Percentiles rank a stretch among this genome's conserved stretches.
phyloP scores from a whole-genome alignment of 495 filamentous ascomycete genomes.

The Xylaria palmicola region DNA sequence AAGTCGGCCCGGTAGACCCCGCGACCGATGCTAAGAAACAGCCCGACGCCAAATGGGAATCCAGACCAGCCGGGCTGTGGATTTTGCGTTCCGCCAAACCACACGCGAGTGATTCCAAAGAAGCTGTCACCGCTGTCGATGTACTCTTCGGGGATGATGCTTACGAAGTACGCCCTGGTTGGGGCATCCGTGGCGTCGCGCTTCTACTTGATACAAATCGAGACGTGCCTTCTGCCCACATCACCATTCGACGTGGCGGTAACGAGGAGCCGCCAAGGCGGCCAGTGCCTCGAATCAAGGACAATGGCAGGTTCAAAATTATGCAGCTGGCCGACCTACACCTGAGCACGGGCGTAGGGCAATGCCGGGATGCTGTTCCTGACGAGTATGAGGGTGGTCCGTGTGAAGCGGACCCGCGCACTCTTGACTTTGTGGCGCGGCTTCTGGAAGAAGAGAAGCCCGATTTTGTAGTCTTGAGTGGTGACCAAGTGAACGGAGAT shows the following conservation, averaged over 20 bases:
- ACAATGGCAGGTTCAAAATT: conserved; percentile 95
- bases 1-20: conserved; percentile 75
- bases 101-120: conserved; percentile 74
- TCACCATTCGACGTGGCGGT: conserved; percentile 74
- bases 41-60: conserved; percentile 73
- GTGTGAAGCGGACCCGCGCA: conserved; percentile 89
- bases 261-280: conserved; percentile 59
- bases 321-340: conserved; percentile 92
- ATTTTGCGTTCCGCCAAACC: conserved; percentile 74
- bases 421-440: conserved; percentile 80
- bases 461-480: conserved; percentile 84
- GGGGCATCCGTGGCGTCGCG: conserved; percentile 71
- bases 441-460: conserved; percentile 89
- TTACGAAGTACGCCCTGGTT: conserved; percentile 80
- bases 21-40: conserved; percentile 55
- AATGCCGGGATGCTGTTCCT: conserved; percentile 81
- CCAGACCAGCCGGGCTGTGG: conserved; percentile 79
- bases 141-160: conserved; percentile 92
- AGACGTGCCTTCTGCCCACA: conserved; percentile 62
- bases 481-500: conserved; percentile 95
- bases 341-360: conserved; percentile 81
- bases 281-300: conserved; percentile 70
- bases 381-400: conserved; percentile 64
- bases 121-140: conserved; percentile 80
- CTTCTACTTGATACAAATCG: conserved; percentile 63